Base-by-base conservation (phyloP, 2,329 filamentous ascomycete species). In the Dryadomyces quercus-mongolicae region DNA sequence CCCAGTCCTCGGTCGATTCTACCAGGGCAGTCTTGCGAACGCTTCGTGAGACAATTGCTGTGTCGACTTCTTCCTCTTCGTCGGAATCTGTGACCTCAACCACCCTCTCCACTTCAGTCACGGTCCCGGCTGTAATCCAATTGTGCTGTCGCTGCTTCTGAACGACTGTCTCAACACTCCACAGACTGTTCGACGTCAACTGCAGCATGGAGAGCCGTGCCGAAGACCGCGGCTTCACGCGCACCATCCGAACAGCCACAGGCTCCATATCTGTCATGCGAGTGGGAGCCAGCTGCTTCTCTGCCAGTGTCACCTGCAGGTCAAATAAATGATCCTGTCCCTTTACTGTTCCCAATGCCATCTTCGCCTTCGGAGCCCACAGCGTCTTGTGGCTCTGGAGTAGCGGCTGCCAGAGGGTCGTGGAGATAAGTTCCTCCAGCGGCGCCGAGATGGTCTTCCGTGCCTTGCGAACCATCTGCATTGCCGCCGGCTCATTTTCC, bases 1-100 rank as follows among this genome's bases (percentile, higher is more conserved):
- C 62, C 72, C 72, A 74, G 50, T 69, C 63, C 1, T 52, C 61
- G 15, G 52, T 55, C 22, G 58, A 47, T 2, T 51, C 34, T 34
- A 21, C 12, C 13, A 40, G 49, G 44, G 36, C 9, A 6, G 38
- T 20, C 20, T 43, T n/a, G 20, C 18, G 21, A 7, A 20, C 8
- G 12, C 15, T 15, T 3, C 25, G 25, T 8, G 25, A 8, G 25
- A 31, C 8, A 31, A 31, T 8, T 31, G n/a, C n/a, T n/a, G 25
- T 8, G 25, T 8, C 25, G 25, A 31, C 8, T 8, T 31, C 25
- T 31, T 31, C 25, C 25, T 31, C 4, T 31, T 31, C 25, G 25
- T 31, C 25, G 25, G 25, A 31, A 5, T 31, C 25, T 8, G 25
- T 31, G 8, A 31, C 25, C 25, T 4, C 25, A 5, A 8, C 25